These are phyloP conservation scores for Echria macrotheca DNA, from an alignment of 495 filamentous ascomycete genomes.

Conservation along the genomic window DNA sequence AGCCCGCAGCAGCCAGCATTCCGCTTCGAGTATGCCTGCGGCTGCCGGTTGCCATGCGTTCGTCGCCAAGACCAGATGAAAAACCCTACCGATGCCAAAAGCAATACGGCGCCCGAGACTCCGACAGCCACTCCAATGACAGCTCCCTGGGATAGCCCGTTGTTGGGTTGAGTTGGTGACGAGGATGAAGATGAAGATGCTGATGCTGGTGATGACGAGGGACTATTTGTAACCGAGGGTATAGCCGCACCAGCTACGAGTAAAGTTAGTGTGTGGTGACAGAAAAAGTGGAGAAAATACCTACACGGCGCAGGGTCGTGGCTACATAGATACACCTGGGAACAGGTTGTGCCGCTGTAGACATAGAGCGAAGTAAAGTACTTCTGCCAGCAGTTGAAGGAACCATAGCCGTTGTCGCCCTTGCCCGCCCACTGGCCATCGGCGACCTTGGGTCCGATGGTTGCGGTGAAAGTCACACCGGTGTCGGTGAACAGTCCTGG, in stretches of 20 bases:
- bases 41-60: not conserved
- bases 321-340: slow-evolving; percentile 33
- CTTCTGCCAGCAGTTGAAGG: slow-evolving; percentile 35
- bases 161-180: not conserved
- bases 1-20: not conserved
- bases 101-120: slow-evolving; percentile 14
- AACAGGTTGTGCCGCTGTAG: slow-evolving; percentile 25
- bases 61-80: slow-evolving; percentile 19
- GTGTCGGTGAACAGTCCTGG: slow-evolving; percentile 29
- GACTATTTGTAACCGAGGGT: too few species aligned
- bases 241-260: not conserved
- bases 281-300: slow-evolving; percentile 1
- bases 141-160: slow-evolving; percentile 18
- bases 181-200: not conserved
- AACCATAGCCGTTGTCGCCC: slow-evolving; percentile 32
- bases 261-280: not conserved
- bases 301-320: slow-evolving; percentile 23
- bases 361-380: slow-evolving; percentile 24
- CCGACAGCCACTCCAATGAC: slow-evolving; percentile 24
- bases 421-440: slow-evolving; percentile 32
- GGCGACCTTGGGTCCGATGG: slow-evolving; percentile 23
- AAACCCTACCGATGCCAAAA: slow-evolving; percentile 3
- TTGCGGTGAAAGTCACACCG: slow-evolving; percentile 27
- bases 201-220: not conserved
- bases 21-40: not conserved